These are phyloP conservation scores for Aspergillus jensenii DNA, from an alignment of 2,329 filamentous ascomycete species.

Conservation along the genomic window DNA sequence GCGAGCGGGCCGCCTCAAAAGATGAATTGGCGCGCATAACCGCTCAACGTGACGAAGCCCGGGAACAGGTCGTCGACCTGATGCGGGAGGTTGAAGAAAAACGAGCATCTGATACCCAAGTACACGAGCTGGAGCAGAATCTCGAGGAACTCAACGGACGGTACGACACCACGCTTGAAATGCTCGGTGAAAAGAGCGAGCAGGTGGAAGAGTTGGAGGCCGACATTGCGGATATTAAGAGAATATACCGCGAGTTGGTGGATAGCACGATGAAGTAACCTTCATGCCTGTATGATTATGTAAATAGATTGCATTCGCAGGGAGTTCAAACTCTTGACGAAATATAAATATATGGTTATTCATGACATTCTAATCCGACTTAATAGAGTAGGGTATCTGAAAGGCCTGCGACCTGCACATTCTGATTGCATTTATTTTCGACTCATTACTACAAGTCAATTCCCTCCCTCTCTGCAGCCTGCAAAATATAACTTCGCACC, in stretches of 20 bases:
- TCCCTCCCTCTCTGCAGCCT: slow-evolving; percentile 79
- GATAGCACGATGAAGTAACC: slow-evolving; percentile 73
- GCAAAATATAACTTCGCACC: slow-evolving; percentile 74
- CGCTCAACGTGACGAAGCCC: slow-evolving; percentile 84
- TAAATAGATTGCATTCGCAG: slow-evolving; percentile 10
- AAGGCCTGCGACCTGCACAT: not conserved
- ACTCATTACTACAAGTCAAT: slow-evolving; percentile 55
- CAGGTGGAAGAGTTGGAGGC: slow-evolving; percentile 84
- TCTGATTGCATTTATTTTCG: not conserved
- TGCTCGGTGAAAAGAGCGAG: slow-evolving; percentile 97
- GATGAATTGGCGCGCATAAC: slow-evolving; percentile 81
- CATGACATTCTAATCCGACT: not conserved
- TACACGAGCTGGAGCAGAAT: slow-evolving; percentile 66
- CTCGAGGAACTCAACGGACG: slow-evolving; percentile 69
- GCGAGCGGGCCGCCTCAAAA: slow-evolving; percentile 82
- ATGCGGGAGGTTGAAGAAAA: slow-evolving; percentile 83
- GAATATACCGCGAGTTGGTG: slow-evolving; percentile 91
- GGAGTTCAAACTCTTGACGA: not conserved
- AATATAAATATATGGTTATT: not conserved
- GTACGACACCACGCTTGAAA: slow-evolving; percentile 88
- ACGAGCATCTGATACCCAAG: slow-evolving; percentile 58
- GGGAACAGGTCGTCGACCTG: slow-evolving; percentile 83
- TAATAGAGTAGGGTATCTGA: slow-evolving; percentile 11
- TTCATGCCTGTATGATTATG: not conserved
- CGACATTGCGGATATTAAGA: slow-evolving; percentile 90